A percentile compares a stretch with the other conserved stretches of the same genome.
Evolutionary conservation across 306 rosid genomes (phyloP).

Genomic region (Gastrolobium bilobum): DNA sequence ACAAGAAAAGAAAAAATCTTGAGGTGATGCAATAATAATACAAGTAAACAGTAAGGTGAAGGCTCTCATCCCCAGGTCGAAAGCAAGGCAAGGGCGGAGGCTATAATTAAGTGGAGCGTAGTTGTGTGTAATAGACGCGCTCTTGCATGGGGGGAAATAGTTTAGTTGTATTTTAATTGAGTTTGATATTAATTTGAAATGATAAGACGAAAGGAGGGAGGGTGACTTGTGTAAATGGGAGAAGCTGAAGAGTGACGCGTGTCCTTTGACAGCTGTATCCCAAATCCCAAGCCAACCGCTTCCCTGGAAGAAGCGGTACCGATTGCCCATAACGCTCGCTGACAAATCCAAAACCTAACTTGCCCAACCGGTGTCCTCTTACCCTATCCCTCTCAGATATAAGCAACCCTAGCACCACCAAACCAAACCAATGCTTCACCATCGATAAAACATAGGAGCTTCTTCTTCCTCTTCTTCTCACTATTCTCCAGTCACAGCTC

Average conservation of each 20-base stretch:
- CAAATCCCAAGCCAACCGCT: constrained; percentile 78
- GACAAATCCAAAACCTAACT: constrained; percentile 60
- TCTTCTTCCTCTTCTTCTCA: background rate
- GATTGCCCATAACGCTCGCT: constrained; percentile 52
- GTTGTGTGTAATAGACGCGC: constrained; percentile 54
- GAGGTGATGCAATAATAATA: no score
- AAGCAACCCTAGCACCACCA: constrained; percentile 40
- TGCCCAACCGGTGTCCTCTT: constrained; percentile 71
- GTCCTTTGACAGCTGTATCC: constrained; percentile 90
- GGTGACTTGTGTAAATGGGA: constrained; percentile 57
- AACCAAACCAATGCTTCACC: constrained; percentile 38
- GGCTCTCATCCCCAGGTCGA: background rate
- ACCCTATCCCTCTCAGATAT: constrained; percentile 53
- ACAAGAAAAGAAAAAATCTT: no score
- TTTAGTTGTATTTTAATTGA: background rate
- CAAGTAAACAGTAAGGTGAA: no score
- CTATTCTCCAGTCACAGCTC: background rate
- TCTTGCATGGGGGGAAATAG: constrained; percentile 4
- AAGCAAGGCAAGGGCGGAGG: background rate
- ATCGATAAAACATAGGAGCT: background rate
- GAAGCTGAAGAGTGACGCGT: constrained; percentile 78
- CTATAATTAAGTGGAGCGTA: constrained; percentile 43
- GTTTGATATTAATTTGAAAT: constrained; percentile 8
- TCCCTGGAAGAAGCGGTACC: constrained; percentile 73
- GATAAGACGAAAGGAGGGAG: constrained; percentile 5